These are phyloP conservation scores for Gorgonomyces haynaldii DNA, from an alignment of 192 early-diverging fungal species.

Conservation along the genomic window DNA sequence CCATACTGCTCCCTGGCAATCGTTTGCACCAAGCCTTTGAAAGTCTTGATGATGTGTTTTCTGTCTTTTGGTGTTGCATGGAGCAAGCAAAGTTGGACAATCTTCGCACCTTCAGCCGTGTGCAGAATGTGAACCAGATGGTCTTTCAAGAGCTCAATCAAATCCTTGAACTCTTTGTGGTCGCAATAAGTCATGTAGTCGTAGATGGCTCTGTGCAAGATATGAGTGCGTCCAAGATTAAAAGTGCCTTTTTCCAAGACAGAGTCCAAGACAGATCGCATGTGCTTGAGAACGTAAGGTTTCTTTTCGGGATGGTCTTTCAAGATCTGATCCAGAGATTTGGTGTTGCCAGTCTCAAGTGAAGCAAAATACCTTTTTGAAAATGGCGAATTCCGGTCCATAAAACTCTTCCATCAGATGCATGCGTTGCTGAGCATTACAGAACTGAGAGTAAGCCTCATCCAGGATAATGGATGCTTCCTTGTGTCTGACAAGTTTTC, in stretches of 20 bases:
- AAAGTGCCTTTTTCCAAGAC: conserved; percentile 72
- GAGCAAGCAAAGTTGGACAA: conserved; percentile 69
- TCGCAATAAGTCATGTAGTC: conserved; percentile 69
- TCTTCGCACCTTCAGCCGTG: conserved; percentile 80
- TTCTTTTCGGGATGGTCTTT: conserved; percentile 57
- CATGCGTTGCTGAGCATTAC: conserved; percentile 60
- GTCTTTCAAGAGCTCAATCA: conserved; percentile 72
- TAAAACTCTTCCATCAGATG: conserved; percentile 84
- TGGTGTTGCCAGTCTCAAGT: conserved; percentile 11
- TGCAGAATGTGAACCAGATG: conserved; percentile 79
- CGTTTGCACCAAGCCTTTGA: conserved; percentile 68
- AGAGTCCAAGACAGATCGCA: conserved; percentile 54
- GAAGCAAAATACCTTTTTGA: conserved; percentile 33
- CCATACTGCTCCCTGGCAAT: conserved; percentile 85
- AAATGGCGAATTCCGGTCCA: conserved; percentile 81
- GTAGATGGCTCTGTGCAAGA: conserved; percentile 76
- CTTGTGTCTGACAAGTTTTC: conserved; percentile 77
- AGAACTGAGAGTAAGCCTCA: conserved; percentile 68
- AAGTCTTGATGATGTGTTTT: conserved; percentile 75
- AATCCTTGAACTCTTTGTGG: conserved; percentile 22
- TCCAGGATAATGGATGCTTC: conserved; percentile 81
- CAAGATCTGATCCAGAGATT: conserved; percentile 43
- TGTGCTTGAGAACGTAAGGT: conserved; percentile 54
- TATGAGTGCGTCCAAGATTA: conserved; percentile 50
- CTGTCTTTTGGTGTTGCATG: conserved; percentile 79